A percentile compares a stretch with the other conserved stretches of the same genome.
Conservation (phyloP, 331 rosid species). For the Prunus yedoensis region DNA sequence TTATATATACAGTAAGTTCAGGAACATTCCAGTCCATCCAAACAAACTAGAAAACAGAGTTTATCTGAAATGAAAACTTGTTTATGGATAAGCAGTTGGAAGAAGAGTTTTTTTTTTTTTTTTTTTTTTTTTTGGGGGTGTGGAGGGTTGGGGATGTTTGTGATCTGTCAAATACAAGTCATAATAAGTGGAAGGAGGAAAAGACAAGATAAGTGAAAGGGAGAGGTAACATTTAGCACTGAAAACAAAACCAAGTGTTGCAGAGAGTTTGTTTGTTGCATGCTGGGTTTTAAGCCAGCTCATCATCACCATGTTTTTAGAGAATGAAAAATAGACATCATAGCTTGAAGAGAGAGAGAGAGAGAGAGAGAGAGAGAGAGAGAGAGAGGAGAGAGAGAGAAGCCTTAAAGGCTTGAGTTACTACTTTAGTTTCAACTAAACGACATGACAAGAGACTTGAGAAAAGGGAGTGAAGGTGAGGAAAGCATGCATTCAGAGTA, state of each 20-base stretch:
- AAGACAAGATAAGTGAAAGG: slow-evolving; percentile 24
- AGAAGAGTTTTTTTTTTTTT: background rate
- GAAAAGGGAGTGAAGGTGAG: slow-evolving; percentile 1
- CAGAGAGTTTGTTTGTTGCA: slow-evolving; percentile 19
- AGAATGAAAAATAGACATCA: too few species aligned
- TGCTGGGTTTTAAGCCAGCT: slow-evolving; percentile 8
- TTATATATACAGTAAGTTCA: background rate
- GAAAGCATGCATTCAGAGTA: slow-evolving; percentile 40
- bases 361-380: background rate
- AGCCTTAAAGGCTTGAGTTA: background rate
- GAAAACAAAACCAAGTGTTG: slow-evolving; percentile 24
- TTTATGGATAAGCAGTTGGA: slow-evolving; percentile 23
- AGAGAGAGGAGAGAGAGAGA: background rate
- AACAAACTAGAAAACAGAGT: background rate
- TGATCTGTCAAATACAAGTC: background rate
- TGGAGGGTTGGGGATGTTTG: background rate
- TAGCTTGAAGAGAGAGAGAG: slow-evolving; percentile 1
- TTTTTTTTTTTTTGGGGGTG: too few species aligned
- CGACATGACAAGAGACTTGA: slow-evolving; percentile 24
- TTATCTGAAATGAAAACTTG: slow-evolving; percentile 7
- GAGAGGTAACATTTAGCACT: slow-evolving; percentile 21
- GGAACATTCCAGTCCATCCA: background rate
- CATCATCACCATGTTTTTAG: background rate
- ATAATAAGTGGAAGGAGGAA: slow-evolving; percentile 9
- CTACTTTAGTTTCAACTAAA: background rate